Base-by-base conservation (phyloP, 2,329 filamentous ascomycete species). In the Gremmenia infestans region DNA sequence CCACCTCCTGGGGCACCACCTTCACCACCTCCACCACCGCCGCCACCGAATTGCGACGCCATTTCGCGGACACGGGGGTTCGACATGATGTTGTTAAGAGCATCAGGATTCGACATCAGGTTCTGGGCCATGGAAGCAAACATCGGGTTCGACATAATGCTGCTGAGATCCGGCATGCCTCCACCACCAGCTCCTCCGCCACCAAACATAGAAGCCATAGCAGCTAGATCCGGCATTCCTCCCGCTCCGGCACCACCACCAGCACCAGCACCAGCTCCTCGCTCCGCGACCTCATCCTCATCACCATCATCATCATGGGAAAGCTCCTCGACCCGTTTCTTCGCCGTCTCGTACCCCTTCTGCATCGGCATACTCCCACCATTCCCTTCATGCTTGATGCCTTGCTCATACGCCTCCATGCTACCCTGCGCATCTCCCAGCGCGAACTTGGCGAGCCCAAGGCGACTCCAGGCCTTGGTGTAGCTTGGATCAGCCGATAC, bases 121-220 rank as follows among this genome's bases (percentile, higher is more conserved):
- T 90, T 96, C 78, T 97, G 91, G 4, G 94, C 94, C 91, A 97
- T 97, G 76, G 82, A 89, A 50, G 91, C 85, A 76, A 99, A 96
- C 94, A 97, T 97, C 54, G 94, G 94, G 78, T 97, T 99, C 78
- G 79, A 91, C 91, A 97, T 96, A 72, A 99, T 86, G 61, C 83
- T 83, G 61, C 83, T 76, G 23, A 99, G 78, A 72, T 97, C 93
- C 12, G 92, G 91, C 88, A 96, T 94, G 53, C 89, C 90, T 51
- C 87, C 87, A 7, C 77, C 85, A 5, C 82, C 86, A 14, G 78
- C 84, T 23, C 78, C 85, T 35, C 76, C 79, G 19, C 78, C 78
- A 42, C 85, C 86, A 63, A 92, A 78, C 86, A 92, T 88, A 67
- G 85, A 80, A 3, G 88, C 88, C 46, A 92, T 88, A 67, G 85